Conservation (phyloP, 2,329 filamentous ascomycete genomes). For the Fusarium decemcellulare region DNA sequence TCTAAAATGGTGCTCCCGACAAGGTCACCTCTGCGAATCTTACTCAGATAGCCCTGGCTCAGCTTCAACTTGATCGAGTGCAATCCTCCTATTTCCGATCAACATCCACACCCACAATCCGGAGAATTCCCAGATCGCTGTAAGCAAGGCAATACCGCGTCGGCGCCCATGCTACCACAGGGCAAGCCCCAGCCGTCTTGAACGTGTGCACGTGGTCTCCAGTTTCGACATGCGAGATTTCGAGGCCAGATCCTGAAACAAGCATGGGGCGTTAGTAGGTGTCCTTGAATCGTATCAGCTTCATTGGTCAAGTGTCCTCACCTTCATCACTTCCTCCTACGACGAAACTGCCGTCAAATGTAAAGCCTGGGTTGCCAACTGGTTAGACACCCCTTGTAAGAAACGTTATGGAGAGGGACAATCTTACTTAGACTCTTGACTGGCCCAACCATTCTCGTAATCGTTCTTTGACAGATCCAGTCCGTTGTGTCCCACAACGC, state of each 20-base stretch:
- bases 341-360: slow-evolving; percentile 82
- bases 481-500: slow-evolving; percentile 83
- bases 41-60: background rate
- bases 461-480: slow-evolving; percentile 81
- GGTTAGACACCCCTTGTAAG: slow-evolving; percentile 22
- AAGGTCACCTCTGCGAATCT: background rate
- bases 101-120: slow-evolving; percentile 75
- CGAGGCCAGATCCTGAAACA: slow-evolving; percentile 69
- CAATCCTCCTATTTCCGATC: slow-evolving; percentile 52
- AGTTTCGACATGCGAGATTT: slow-evolving; percentile 80
- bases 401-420: background rate
- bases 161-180: slow-evolving; percentile 83
- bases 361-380: slow-evolving; percentile 70
- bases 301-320: slow-evolving; percentile 44
- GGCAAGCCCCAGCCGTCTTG: slow-evolving; percentile 75
- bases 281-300: too few species aligned
- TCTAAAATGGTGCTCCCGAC: background rate
- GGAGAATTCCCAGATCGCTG: slow-evolving; percentile 76
- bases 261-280: slow-evolving; percentile 14
- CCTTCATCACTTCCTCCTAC: slow-evolving; percentile 83
- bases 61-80: background rate
- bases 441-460: slow-evolving; percentile 77
- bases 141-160: slow-evolving; percentile 82
- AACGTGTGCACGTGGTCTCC: slow-evolving; percentile 81
- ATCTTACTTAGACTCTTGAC: slow-evolving; percentile 76